These are phyloP conservation scores for Pharus latifolius DNA, from an alignment of 176 grass and related monocot genomes.

Conservation along the genomic window DNA sequence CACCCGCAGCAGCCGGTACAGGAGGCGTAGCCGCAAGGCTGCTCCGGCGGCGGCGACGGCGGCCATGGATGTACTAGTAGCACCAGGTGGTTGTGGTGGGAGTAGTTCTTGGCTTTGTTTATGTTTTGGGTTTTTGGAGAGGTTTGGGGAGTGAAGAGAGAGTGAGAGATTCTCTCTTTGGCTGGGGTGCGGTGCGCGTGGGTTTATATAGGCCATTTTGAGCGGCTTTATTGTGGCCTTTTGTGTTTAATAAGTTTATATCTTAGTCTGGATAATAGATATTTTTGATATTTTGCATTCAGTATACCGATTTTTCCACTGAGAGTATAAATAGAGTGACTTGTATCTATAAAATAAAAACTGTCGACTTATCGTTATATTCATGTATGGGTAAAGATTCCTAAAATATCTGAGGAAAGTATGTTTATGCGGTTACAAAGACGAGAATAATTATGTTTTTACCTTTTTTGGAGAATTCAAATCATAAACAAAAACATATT, in stretches of 20 bases:
- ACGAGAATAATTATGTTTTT: no score
- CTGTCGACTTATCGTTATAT: no score
- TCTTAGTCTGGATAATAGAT: background rate
- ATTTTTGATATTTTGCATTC: background rate
- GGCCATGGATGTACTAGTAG: background rate
- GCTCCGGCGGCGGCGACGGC: slow-evolving; percentile 30
- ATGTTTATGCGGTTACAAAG: no score
- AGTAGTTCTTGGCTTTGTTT: background rate
- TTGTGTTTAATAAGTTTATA: background rate
- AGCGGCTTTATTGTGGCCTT: background rate
- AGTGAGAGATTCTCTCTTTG: background rate
- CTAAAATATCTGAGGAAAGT: no score
- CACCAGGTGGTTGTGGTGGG: background rate
- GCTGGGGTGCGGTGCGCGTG: background rate
- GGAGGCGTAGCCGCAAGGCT: slow-evolving; percentile 38
- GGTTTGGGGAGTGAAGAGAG: background rate
- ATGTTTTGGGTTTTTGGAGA: background rate
- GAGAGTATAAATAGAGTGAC: no score
- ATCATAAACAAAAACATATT: no score
- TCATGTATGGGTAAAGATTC: no score
- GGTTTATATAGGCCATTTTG: slow-evolving; percentile 26
- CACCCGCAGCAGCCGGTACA: slow-evolving; percentile 61
- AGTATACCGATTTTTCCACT: background rate
- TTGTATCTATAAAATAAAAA: no score
- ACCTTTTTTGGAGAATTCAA: no score